Base-by-base conservation (phyloP, 805 yeast species). In the Yarrowia phangngaensis region DNA sequence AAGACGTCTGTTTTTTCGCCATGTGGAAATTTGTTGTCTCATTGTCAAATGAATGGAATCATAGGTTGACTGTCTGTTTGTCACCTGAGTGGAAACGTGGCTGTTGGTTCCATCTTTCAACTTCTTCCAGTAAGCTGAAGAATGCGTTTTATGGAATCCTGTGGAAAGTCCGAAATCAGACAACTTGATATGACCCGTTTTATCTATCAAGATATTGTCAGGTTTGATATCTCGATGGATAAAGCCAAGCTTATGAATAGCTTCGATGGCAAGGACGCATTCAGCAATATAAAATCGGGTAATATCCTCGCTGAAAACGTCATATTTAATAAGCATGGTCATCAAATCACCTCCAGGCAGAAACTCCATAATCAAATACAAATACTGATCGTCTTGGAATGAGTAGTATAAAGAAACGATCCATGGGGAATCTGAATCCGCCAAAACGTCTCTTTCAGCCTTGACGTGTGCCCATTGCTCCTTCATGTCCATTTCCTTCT, bases 151-250 rank as follows among this genome's bases (percentile, higher is more conserved):
- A 88, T 88, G 96, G 70, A 89, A 88, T 4, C 97, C 97, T 0
- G 96, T 82, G 59, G 87, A 79, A 55, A 84, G 70, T 2, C 94
- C 94, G 64, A 84, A 84, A 65, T 84, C 94, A 17, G 79, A 73
- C 36, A 80, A 67, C 62, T 80, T 80, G 58, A 80, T 76, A 62
- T 80, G 85, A 9, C 85, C 85, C 15, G 76, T 70, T 56, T 82
- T 83, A 64, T 86, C 95, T 57, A 86, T 85, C 60, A 86, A 73
- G 52, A 86, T 90, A 61, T 92, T 92, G 71, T 92, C 98, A 0
- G 98, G 98, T 66, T 92, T 92, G 60, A 92, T 90, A 65, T 92
- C 98, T 67, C 98, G 67, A 67, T 92, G 98, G 61, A 92, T 92
- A 63, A 88, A 88, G 0, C 96, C 96, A 24, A 87, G 71, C 64